Conservation (phyloP, 164 flowering plant species). For the Nymphaea colorata region DNA sequence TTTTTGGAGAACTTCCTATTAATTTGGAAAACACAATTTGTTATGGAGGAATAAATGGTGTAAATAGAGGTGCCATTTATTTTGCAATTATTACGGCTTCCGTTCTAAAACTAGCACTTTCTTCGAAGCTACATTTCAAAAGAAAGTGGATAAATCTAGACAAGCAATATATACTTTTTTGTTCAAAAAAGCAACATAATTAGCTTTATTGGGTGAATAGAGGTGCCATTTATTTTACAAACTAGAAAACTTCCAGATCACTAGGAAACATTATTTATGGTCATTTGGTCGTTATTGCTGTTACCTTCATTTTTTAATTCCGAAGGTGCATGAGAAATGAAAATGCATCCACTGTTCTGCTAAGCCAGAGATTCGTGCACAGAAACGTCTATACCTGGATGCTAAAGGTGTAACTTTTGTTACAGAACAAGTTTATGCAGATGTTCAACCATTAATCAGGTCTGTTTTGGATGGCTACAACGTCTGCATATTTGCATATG, state of each 20-base stretch:
- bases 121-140: too few relatives aligned
- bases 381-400: background rate
- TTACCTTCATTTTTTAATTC: too few relatives aligned
- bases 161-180: too few relatives aligned
- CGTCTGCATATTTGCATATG: conserved; percentile 94
- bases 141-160: too few relatives aligned
- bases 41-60: background rate
- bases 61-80: too few relatives aligned
- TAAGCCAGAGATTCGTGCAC: background rate
- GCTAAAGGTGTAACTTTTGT: background rate
- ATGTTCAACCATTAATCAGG: conserved; percentile 69
- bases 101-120: background rate
- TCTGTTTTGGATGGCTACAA: conserved; percentile 88
- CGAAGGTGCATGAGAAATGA: background rate
- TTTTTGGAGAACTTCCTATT: background rate
- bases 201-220: too few relatives aligned
- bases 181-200: too few relatives aligned
- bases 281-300: too few relatives aligned
- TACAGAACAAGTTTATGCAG: conserved; percentile 74
- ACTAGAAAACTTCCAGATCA: too few relatives aligned
- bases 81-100: background rate
- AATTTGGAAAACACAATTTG: background rate
- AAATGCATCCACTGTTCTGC: background rate
- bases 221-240: too few relatives aligned
- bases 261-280: too few relatives aligned